phyloP scores from a whole-genome alignment of 2,329 filamentous ascomycete species.

The Arthrocladium fulminans region DNA sequence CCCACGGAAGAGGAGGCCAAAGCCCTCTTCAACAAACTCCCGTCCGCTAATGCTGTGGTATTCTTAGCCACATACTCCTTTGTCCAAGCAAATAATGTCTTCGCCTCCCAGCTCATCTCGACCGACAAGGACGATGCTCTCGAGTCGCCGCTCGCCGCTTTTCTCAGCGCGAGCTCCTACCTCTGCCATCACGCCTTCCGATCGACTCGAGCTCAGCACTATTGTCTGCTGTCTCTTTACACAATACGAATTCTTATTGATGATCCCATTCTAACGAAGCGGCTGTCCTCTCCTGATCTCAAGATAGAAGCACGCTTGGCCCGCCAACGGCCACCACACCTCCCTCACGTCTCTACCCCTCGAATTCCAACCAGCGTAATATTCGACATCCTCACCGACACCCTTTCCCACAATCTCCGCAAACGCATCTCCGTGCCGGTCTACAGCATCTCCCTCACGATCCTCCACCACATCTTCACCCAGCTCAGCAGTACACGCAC shows the following conservation, averaged over 20 bases:
- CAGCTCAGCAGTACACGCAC: constrained; percentile 75
- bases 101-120: constrained; percentile 72
- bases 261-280: constrained; percentile 71
- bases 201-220: constrained; percentile 66
- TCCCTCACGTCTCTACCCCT: constrained; percentile 65
- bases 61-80: constrained; percentile 88
- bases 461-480: constrained; percentile 73
- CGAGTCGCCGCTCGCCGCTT: constrained; percentile 68
- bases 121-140: constrained; percentile 41
- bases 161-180: constrained; percentile 84
- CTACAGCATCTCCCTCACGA: constrained; percentile 71
- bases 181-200: constrained; percentile 87
- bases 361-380: constrained; percentile 66
- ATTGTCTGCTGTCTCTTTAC: constrained; percentile 77
- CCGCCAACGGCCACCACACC: constrained; percentile 75
- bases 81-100: constrained; percentile 86
- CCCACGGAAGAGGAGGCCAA: constrained; percentile 71
- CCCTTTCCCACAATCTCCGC: constrained; percentile 86
- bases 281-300: constrained; percentile 70
- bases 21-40: constrained; percentile 70
- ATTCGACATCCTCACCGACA: constrained; percentile 80
- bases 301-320: constrained; percentile 71
- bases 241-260: constrained; percentile 79
- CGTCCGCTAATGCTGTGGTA: constrained; percentile 67
- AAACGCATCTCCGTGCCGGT: constrained; percentile 75